phyloP scores from a whole-genome alignment of 495 filamentous ascomycete species.

The Pseudevernia furfuracea region DNA sequence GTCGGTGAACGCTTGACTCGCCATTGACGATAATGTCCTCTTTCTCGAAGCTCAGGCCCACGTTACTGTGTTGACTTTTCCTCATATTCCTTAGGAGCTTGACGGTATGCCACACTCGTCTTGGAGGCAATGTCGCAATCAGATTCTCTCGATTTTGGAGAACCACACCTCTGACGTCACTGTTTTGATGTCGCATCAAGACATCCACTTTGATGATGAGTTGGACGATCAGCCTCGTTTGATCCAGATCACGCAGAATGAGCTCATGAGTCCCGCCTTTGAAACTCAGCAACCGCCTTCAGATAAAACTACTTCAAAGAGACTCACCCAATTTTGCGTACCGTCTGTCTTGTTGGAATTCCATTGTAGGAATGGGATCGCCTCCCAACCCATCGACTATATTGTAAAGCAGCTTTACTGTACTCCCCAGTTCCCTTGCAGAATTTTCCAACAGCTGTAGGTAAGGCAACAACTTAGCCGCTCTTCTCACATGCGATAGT shows the following conservation, averaged over 20 bases:
- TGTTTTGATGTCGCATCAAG: not conserved
- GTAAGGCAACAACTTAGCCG: slow-evolving; percentile 16
- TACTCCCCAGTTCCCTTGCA: no score
- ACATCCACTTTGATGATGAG: slow-evolving; percentile 15
- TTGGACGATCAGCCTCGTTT: slow-evolving; percentile 9
- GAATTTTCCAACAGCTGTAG: slow-evolving; percentile 27
- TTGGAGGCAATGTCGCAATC: slow-evolving; percentile 13
- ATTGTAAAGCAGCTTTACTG: no score
- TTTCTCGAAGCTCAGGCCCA: not conserved
- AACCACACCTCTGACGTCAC: not conserved
- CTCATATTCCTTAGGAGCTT: slow-evolving; percentile 2
- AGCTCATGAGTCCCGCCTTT: no score
- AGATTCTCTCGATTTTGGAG: slow-evolving; percentile 9
- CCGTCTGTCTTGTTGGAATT: no score
- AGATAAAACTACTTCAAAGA: no score
- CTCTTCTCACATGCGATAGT: not conserved
- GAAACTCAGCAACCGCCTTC: no score
- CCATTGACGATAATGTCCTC: slow-evolving; percentile 16
- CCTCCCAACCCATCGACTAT: no score
- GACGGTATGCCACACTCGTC: slow-evolving; percentile 17
- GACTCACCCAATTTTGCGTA: no score
- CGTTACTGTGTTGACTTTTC: not conserved
- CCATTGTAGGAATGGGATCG: no score
- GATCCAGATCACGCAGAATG: no score
- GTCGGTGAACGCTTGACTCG: not conserved